A percentile compares a stretch with the other conserved stretches of the same genome.
Conservation (phyloP, 805 yeast species). For the Kuraishia cidri region DNA sequence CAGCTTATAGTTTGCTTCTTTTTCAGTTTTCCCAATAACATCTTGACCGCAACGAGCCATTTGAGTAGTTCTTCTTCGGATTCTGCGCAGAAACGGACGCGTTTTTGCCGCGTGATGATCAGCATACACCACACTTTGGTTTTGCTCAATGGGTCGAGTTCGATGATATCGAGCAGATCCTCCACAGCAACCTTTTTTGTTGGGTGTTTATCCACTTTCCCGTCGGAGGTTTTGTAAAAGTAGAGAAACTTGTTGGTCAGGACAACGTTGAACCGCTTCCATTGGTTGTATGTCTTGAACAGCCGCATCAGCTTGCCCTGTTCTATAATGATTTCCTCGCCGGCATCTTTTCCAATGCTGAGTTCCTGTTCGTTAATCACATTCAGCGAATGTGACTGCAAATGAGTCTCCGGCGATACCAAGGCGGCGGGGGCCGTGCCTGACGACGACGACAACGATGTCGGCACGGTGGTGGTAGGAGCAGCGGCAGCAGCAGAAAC, state of each 20-base stretch:
- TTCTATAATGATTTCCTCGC: conserved; percentile 24
- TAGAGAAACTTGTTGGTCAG: conserved; percentile 29
- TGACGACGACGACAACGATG: not conserved
- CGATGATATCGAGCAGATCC: conserved; percentile 37
- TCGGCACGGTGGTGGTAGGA: not conserved
- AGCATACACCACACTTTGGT: conserved; percentile 35
- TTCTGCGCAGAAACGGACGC: conserved; percentile 32
- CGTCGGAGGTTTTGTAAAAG: conserved; percentile 24
- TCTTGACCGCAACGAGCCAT: conserved; percentile 40
- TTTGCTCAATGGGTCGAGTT: conserved; percentile 35
- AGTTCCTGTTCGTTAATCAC: too few relatives aligned
- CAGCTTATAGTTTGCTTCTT: not conserved
- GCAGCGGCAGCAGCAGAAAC: not conserved
- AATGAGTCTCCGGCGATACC: too few relatives aligned
- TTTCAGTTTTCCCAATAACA: conserved; percentile 15
- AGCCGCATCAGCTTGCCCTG: conserved; percentile 31
- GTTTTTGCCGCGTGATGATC: conserved; percentile 34
- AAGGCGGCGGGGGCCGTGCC: not conserved
- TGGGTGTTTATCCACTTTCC: conserved; percentile 9
- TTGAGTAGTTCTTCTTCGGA: conserved; percentile 34
- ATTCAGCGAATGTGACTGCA: too few relatives aligned
- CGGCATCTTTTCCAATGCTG: not conserved
- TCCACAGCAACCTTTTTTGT: conserved; percentile 22
- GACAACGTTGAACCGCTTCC: conserved; percentile 34
- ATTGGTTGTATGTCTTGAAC: conserved; percentile 33